Evolutionary conservation across 148 eudicot genomes (phyloP), one percentile per base, ranked within the genome.

Genomic region (Rhododendron vialii): DNA sequence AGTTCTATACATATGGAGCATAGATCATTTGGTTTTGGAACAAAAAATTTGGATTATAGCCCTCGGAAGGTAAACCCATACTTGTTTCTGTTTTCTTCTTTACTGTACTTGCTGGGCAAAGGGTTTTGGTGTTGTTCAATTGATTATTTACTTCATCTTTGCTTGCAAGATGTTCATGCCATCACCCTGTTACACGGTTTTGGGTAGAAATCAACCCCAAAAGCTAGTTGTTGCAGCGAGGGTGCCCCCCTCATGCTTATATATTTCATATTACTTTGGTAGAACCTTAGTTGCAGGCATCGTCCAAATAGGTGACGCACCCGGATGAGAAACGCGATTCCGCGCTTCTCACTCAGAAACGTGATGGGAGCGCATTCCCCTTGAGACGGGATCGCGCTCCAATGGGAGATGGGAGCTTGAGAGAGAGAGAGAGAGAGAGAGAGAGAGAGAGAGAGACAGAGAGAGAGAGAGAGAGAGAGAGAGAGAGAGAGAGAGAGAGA

Each of bases 11-110:
- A 86, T 84, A 88, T 87, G 73, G 92, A 93, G 78, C 88, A 88
- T 86, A 92, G 87, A 65, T 83, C 92, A 84, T 93, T 89, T 85
- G 90, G 90, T 85, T 94, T 92, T 91, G 96, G 93, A 75, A 80
- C 87, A 91, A 94, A 91, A 80, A 88, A 74, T 87, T 92, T 88
- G 55, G 95, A 95, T 38, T 83, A 85, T 78, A 89, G 86, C 88
- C 87, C 88, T 81, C 88, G 76, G 83, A 96, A 94, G 96, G 99
- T 95, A 89, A 89, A 84, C 28, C 63, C 78, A 17, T 7, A 81
- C 74, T 14, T 63, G 13, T 80, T 73, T 15, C 43, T 75, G 11
- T 81, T 86, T 71, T 10, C 13, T 59, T 85, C 50, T 61, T 14
- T 7, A 24, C 45, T 75, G 45, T 7, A 17, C 26, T 26, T 87